Conservation (phyloP, 768 basidiomycete genomes). For the Flagelloscypha sp. region DNA sequence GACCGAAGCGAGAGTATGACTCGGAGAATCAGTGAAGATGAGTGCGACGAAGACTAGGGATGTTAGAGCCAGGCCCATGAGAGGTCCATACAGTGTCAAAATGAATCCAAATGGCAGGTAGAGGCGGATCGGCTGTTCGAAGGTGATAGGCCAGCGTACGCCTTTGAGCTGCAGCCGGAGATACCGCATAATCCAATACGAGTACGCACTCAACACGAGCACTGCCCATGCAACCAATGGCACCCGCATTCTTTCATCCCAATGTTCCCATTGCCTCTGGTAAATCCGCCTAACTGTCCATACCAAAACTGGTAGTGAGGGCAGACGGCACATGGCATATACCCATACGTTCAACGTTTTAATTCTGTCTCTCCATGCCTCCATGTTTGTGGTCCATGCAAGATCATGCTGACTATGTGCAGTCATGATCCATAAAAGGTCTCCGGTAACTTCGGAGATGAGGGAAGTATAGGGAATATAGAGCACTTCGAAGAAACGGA, state of each 20-base stretch:
- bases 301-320: slow-evolving; percentile 1
- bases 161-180: not conserved
- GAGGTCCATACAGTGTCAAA: slow-evolving; percentile 11
- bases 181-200: slow-evolving; percentile 2
- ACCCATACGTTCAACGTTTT: slow-evolving; percentile 3
- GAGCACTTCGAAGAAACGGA: slow-evolving; percentile 8
- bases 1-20: slow-evolving; percentile 5
- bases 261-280: not conserved
- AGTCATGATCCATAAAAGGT: slow-evolving; percentile 15
- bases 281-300: no score
- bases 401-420: slow-evolving; percentile 4
- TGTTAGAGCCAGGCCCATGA: slow-evolving; percentile 13
- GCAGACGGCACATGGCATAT: not conserved
- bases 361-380: not conserved
- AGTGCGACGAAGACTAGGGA: slow-evolving; percentile 11
- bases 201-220: not conserved
- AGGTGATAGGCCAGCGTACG: not conserved
- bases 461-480: slow-evolving; percentile 12
- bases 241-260: not conserved
- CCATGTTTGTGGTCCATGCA: not conserved
- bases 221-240: not conserved
- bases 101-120: slow-evolving; percentile 8
- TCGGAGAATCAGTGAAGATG: slow-evolving; percentile 6
- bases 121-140: slow-evolving; percentile 9
- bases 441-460: slow-evolving; percentile 12